Evolutionary conservation across 768 basidiomycete species (phyloP).

Genomic region (Pleurotus pulmonarius): DNA sequence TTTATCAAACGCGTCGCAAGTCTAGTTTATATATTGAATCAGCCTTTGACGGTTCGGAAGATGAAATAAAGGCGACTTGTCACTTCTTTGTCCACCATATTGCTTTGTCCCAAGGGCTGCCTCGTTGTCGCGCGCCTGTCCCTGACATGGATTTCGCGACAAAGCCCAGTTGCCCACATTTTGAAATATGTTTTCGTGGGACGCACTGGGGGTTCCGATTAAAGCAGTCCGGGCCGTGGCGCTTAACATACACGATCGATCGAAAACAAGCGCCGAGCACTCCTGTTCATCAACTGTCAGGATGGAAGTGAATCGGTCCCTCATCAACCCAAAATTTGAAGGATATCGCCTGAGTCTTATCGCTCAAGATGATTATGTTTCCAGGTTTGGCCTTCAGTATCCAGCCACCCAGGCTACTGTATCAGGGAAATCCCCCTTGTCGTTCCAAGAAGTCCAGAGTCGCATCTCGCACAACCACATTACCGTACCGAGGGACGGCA

Average conservation of each 20-base stretch:
- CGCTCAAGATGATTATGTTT: constrained; percentile 50
- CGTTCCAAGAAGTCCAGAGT: constrained; percentile 80
- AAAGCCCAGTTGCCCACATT: no score
- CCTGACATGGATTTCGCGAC: no score
- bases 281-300: not conserved
- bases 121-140: not conserved
- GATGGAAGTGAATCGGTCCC: constrained; percentile 33
- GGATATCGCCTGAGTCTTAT: constrained; percentile 73
- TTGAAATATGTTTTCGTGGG: not conserved
- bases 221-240: not conserved
- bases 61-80: no score
- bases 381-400: constrained; percentile 48
- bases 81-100: constrained; percentile 6
- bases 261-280: not conserved
- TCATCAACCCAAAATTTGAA: constrained; percentile 82
- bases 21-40: not conserved
- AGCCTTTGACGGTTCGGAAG: no score
- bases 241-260: not conserved
- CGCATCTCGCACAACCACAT: constrained; percentile 85
- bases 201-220: not conserved
- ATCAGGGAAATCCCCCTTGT: constrained; percentile 58
- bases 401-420: constrained; percentile 57
- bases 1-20: not conserved
- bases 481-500: constrained; percentile 38
- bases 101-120: constrained; percentile 1